phyloP scores from a whole-genome alignment of 441 rosid genomes.

The Monsonia emarginata region DNA sequence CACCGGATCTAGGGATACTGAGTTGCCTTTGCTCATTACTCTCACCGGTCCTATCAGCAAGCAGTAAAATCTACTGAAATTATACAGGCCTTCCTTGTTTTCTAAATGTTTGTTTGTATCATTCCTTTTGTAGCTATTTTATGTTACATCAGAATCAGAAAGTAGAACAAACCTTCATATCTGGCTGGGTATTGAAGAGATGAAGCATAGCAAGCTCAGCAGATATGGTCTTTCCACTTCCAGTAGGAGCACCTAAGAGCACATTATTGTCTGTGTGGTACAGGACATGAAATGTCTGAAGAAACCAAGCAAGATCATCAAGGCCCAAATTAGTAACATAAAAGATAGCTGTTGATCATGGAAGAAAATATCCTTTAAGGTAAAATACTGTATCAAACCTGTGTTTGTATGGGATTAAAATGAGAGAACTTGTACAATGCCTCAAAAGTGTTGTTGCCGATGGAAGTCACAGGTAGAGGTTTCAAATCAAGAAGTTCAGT shows the following conservation, averaged over 20 bases:
- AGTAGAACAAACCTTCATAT: slow-evolving; percentile 68
- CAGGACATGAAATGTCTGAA: slow-evolving; percentile 80
- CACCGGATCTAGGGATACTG: slow-evolving; percentile 1
- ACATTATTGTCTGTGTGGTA: slow-evolving; percentile 90
- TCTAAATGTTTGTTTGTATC: too few relatives aligned
- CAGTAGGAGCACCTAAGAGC: slow-evolving; percentile 97
- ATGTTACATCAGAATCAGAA: slow-evolving; percentile 7
- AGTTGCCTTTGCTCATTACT: slow-evolving; percentile 1
- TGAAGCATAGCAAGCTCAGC: slow-evolving; percentile 98
- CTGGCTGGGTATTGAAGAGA: slow-evolving; percentile 89
- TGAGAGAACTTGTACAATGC: slow-evolving; percentile 85
- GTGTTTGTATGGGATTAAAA: slow-evolving; percentile 98
- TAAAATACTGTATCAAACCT: slow-evolving; percentile 40
- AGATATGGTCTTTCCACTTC: slow-evolving; percentile 97
- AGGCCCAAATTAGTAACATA: slow-evolving; percentile 6
- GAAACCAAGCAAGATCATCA: slow-evolving; percentile 24
- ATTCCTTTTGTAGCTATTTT: too few relatives aligned
- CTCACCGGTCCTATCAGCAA: slow-evolving; percentile 10
- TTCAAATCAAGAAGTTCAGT: slow-evolving; percentile 93
- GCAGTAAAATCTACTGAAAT: too few relatives aligned
- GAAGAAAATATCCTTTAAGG: slow-evolving; percentile 17
- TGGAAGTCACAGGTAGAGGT: slow-evolving; percentile 86
- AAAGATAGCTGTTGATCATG: slow-evolving; percentile 11
- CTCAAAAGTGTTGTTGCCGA: slow-evolving; percentile 61
- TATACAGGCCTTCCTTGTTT: too few relatives aligned